Conservation (phyloP, 441 rosid species). For the Geranium incanum region DNA sequence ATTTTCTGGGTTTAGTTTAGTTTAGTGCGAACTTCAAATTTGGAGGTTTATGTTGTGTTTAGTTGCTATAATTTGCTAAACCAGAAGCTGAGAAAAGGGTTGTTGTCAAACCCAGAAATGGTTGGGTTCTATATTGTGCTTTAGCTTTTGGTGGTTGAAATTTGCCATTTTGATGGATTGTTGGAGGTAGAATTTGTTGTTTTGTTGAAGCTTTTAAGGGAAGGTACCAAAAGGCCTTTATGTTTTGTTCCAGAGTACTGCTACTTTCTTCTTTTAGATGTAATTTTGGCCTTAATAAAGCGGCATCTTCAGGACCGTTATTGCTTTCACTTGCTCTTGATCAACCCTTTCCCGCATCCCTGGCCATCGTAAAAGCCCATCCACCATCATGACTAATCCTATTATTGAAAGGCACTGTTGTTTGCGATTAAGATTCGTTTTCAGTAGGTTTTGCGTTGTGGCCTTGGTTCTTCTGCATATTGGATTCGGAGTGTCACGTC, state of each 20-base stretch:
- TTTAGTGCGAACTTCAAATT: neutral
- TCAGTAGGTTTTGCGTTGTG: neutral
- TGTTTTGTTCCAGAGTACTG: neutral
- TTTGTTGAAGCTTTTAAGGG: neutral
- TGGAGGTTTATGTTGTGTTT: neutral
- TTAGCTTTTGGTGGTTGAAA: neutral
- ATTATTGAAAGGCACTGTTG: neutral
- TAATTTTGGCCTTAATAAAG: neutral
- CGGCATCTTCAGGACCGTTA: neutral
- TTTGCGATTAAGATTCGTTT: neutral
- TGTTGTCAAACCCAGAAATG: neutral
- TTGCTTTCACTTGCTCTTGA: neutral
- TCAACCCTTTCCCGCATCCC: neutral
- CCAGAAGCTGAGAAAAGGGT: neutral
- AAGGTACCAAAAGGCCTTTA: neutral
- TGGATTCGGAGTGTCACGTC: neutral
- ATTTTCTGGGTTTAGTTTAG: neutral
- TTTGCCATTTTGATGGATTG: neutral
- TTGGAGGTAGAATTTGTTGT: slow-evolving; percentile 6
- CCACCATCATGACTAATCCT: neutral
- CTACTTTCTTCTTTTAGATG: neutral
- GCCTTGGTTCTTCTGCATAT: neutral
- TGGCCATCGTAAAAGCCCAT: neutral
- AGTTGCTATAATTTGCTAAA: neutral
- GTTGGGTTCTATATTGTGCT: neutral